Base-by-base conservation (phyloP, 768 basidiomycete genomes). In the Ramaria rubella region DNA sequence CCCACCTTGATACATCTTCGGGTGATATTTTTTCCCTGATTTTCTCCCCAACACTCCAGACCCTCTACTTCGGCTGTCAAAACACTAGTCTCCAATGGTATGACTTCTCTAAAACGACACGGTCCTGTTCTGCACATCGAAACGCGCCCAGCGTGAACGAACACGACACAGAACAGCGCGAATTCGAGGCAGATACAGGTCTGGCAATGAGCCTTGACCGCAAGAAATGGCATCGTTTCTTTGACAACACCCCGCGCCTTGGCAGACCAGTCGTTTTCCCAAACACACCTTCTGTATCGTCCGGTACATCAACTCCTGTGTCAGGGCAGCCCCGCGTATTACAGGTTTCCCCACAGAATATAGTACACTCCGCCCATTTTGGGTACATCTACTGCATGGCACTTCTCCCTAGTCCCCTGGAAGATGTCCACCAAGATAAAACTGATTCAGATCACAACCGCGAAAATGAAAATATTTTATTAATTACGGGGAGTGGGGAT, bases 1-100 rank as follows among this genome's bases (percentile, higher is more conserved):
- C 94, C 0, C 87, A 89, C 64, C 72, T 83, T 42, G 91, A 92
- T 62, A 83, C 82, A 2, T 85, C 82, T 27, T 83, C 92, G 4
- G 93, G 93, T 21, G 93, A 95, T 65, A 77, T 95, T 29, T 94
- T 90, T 71, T 91, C 87, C 34, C 74, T 95, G 1, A 79, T 81
- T 0, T 96, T 89, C 88, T 86, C 82, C 7, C 75, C 83, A 1
- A 65, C 74, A 21, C 72, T 83, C 24, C 82, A 83, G 57, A 86
- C 85, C 0, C 72, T 95, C 29, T 95, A 87, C 67, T 75, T 95
- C 33, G 94, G 94, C 23, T 94, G 91, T 66, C 90, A 96, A 69
- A 90, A 93, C 66, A 94, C 94, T 1, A 94, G 91, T 12, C 76
- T 96, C 27, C 91, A 96, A 64, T 96, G 91, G 91, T 82, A 85